Percentiles rank a stretch among this genome's conserved stretches.
Evolutionary conservation across 768 basidiomycete species (phyloP).

Genomic region (Brasilioporus rufonigricans): DNA sequence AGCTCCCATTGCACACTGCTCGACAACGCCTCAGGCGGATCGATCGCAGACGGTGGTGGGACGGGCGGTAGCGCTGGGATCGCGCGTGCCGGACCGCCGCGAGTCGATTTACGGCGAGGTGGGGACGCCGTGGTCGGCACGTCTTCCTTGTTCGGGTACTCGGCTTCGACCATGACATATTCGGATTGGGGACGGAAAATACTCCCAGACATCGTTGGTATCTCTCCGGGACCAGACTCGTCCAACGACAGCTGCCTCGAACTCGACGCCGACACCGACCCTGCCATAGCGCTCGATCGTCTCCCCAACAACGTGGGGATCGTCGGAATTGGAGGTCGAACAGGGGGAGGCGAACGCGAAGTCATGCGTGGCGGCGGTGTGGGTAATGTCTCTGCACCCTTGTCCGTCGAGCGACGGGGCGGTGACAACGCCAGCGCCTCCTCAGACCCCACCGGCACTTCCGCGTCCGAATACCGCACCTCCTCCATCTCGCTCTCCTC

Average conservation of each 20-base stretch:
- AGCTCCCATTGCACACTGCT: constrained; percentile 62
- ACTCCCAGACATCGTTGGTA: constrained; percentile 3
- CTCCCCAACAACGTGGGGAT: constrained; percentile 34
- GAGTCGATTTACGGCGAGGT: constrained; percentile 41
- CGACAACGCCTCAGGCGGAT: constrained; percentile 33
- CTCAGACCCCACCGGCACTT: constrained; percentile 32
- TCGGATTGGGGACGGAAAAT: constrained; percentile 39
- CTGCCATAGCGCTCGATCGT: constrained; percentile 39
- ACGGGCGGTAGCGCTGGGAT: constrained; percentile 32
- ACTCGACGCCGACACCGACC: constrained; percentile 30
- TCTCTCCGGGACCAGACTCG: constrained; percentile 10
- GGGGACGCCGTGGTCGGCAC: constrained; percentile 26
- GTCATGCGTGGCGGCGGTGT: constrained; percentile 46
- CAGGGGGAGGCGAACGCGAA: constrained; percentile 32
- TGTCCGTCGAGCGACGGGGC: constrained; percentile 40
- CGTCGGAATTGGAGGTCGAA: constrained; percentile 38
- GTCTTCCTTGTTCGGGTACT: constrained; percentile 32
- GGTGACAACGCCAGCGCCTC: constrained; percentile 57
- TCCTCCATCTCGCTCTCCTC: constrained; percentile 77
- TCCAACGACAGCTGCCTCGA: constrained; percentile 41
- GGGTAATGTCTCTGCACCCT: constrained; percentile 36
- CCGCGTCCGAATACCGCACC: constrained; percentile 54
- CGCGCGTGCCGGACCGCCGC: constrained; percentile 17
- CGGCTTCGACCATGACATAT: constrained; percentile 65
- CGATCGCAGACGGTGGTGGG: constrained; percentile 38